phyloP scores from a whole-genome alignment of 495 filamentous ascomycete genomes.

The Usnea hakonensis region DNA sequence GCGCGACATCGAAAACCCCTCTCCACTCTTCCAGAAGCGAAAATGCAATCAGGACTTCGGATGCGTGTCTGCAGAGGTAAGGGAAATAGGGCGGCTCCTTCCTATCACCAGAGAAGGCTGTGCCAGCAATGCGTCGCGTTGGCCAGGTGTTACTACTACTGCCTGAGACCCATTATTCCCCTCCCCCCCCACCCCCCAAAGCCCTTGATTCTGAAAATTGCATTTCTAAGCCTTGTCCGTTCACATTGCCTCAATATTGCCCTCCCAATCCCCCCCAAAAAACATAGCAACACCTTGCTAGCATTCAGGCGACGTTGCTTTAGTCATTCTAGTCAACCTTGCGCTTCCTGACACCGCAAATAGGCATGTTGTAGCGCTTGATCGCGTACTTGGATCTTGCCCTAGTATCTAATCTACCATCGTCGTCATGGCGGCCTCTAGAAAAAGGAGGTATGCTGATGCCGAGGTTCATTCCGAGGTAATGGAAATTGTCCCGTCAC shows the following conservation, averaged over 20 bases:
- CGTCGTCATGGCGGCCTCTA: background rate
- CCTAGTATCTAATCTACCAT: background rate
- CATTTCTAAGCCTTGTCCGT: too few relatives aligned
- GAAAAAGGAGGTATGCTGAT: slow-evolving; percentile 6
- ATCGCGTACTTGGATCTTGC: background rate
- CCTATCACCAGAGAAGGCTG: background rate
- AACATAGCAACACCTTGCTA: background rate
- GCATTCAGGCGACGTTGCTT: background rate
- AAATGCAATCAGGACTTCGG: too few relatives aligned
- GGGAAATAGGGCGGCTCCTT: background rate
- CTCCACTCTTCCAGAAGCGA: too few relatives aligned
- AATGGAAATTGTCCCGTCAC: background rate
- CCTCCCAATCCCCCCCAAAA: background rate
- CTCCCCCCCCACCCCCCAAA: background rate
- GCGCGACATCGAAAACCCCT: too few relatives aligned
- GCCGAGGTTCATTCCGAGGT: slow-evolving; percentile 14
- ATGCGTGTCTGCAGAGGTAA: too few relatives aligned
- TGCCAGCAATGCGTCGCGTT: too few relatives aligned
- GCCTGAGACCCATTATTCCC: too few relatives aligned
- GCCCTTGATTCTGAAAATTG: background rate
- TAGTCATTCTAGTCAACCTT: background rate
- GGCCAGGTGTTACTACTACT: background rate
- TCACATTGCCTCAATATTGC: background rate
- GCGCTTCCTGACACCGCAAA: background rate
- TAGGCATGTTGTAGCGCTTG: background rate